A percentile compares a stretch with the other conserved stretches of the same genome.
These are phyloP conservation scores for Microbotryomycetes sp. DNA, from an alignment of 1,284 basidiomycete genomes.

Conservation along the genomic window DNA sequence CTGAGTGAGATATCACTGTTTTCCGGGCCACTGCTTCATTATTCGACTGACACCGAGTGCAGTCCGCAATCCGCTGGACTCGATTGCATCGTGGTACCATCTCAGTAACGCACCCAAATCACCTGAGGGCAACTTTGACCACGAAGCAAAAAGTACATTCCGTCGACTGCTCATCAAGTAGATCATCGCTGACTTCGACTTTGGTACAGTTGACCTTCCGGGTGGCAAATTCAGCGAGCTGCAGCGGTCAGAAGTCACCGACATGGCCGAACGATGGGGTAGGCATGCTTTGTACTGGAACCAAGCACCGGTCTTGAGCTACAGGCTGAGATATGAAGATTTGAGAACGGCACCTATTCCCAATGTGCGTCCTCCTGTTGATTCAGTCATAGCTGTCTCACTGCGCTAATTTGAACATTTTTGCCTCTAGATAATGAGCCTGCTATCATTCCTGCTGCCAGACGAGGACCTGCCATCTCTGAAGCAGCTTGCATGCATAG, in stretches of 20 bases:
- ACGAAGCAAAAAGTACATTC: background rate
- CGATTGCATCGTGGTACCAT: slow-evolving; percentile 25
- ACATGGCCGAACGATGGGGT: slow-evolving; percentile 18
- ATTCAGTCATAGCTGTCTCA: too few relatives aligned
- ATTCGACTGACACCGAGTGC: background rate
- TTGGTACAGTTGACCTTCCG: background rate
- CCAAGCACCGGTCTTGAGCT: slow-evolving; percentile 15
- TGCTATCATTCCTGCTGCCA: slow-evolving; percentile 32
- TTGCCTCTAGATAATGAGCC: slow-evolving; percentile 32
- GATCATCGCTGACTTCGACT: background rate
- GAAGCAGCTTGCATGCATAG: slow-evolving; percentile 20
- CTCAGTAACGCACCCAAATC: slow-evolving; percentile 14
- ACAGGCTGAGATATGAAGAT: slow-evolving; percentile 22
- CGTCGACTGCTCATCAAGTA: background rate
- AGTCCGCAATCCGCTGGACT: slow-evolving; percentile 34
- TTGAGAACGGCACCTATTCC: slow-evolving; percentile 21
- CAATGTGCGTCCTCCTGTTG: background rate
- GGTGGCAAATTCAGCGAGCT: slow-evolving; percentile 12
- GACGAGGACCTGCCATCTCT: slow-evolving; percentile 20
- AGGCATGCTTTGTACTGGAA: slow-evolving; percentile 30
- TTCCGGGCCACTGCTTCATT: background rate
- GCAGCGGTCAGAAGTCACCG: slow-evolving; percentile 16
- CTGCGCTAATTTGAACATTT: too few relatives aligned
- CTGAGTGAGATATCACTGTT: slow-evolving; percentile 4
- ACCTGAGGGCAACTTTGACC: slow-evolving; percentile 12